A percentile compares a stretch with the other conserved stretches of the same genome.
phyloP scores from a whole-genome alignment of 805 yeast species.

The Saturnispora kantuleensis region DNA sequence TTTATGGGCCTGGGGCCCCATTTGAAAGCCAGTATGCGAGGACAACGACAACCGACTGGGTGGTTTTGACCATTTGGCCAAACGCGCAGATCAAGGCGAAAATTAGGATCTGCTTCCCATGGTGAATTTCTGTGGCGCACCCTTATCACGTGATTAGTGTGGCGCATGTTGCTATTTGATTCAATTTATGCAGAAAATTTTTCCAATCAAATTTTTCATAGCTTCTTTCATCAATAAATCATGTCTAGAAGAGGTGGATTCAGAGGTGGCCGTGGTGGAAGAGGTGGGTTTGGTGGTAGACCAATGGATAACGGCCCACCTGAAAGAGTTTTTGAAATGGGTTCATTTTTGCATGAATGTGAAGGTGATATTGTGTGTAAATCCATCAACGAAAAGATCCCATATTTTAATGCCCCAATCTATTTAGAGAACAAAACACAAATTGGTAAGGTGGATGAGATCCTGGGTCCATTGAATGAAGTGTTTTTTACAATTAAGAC shows the following conservation, averaged over 20 bases:
- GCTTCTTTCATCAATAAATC: neutral
- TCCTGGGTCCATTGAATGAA: conserved; percentile 93
- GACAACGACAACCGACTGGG: conserved; percentile 18
- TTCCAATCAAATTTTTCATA: too few species aligned
- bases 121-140: neutral
- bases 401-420: conserved; percentile 98
- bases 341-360: conserved; percentile 81
- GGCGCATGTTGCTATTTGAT: too few species aligned
- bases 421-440: conserved; percentile 92
- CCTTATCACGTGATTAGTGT: too few species aligned
- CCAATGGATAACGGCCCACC: conserved; percentile 91
- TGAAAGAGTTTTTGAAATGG: conserved; percentile 90
- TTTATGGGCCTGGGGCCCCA: conserved; percentile 13
- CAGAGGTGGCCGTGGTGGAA: conserved; percentile 57
- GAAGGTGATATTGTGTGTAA: conserved; percentile 97
- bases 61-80: conserved; percentile 12
- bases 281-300: conserved; percentile 62
- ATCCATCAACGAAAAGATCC: conserved; percentile 86
- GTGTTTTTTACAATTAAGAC: conserved; percentile 97
- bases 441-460: conserved; percentile 97
- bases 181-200: too few species aligned
- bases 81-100: conserved; percentile 6
- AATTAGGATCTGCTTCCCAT: too few species aligned
- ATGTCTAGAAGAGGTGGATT: conserved; percentile 67
- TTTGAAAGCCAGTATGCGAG: conserved; percentile 29